phyloP scores from a whole-genome alignment of 2,329 filamentous ascomycete species.

The Neofusicoccum umdonicola region DNA sequence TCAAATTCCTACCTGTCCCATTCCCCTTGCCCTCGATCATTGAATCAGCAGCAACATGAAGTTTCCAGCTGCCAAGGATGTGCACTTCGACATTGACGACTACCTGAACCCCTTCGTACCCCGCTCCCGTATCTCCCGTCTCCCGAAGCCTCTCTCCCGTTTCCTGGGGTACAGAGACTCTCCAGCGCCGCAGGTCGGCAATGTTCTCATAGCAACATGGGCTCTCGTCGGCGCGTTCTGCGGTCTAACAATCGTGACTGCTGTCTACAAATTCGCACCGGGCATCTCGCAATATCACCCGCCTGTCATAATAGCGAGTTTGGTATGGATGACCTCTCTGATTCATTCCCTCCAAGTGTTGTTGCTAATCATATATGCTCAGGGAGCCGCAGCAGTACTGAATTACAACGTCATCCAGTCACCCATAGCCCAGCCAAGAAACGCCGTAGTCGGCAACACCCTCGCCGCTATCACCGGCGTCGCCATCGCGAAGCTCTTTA shows the following conservation, averaged over 20 bases:
- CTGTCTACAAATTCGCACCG: conserved; percentile 41
- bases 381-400: conserved; percentile 49
- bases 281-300: conserved; percentile 39
- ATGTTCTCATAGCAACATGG: conserved; percentile 42
- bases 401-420: conserved; percentile 48
- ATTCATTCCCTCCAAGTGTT: not conserved
- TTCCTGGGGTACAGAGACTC: conserved; percentile 55
- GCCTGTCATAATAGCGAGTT: conserved; percentile 44
- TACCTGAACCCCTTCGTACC: conserved; percentile 71
- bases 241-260: conserved; percentile 43
- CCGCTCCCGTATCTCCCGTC: conserved; percentile 58
- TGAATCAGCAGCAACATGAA: conserved; percentile 3
- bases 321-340: conserved; percentile 30
- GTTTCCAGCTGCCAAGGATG: conserved; percentile 5
- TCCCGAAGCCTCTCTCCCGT: conserved; percentile 66
- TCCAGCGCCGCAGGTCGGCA: conserved; percentile 40
- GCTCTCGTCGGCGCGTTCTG: conserved; percentile 45
- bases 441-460: conserved; percentile 46
- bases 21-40: not conserved
- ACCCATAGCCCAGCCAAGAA: conserved; percentile 49
- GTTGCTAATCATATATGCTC: not conserved
- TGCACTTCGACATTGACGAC: conserved; percentile 72
- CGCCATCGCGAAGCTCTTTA: conserved; percentile 45
- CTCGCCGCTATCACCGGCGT: conserved; percentile 47
- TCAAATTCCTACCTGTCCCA: not conserved